These are phyloP conservation scores for Neurospora sp. DNA, from an alignment of 495 filamentous ascomycete genomes.

Conservation along the genomic window DNA sequence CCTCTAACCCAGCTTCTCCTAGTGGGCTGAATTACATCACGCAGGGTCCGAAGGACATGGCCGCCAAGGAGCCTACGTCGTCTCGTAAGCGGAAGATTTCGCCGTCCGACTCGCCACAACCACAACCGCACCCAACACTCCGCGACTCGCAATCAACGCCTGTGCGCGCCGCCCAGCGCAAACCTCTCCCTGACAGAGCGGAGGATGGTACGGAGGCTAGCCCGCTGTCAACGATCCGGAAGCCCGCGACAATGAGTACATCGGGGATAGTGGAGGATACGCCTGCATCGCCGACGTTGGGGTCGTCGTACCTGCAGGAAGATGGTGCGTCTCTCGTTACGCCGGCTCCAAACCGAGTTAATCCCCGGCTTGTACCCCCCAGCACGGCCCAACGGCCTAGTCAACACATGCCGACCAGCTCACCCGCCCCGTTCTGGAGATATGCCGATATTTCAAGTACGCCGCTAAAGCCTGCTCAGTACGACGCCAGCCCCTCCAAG, in stretches of 20 bases:
- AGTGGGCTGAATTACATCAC: slow-evolving; percentile 41
- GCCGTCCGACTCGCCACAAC: slow-evolving; percentile 38
- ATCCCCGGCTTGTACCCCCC: slow-evolving; percentile 76
- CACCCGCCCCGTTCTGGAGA: slow-evolving; percentile 96
- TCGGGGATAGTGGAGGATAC: slow-evolving; percentile 51
- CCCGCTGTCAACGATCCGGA: slow-evolving; percentile 41
- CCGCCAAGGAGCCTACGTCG: slow-evolving; percentile 29
- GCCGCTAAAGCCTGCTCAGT: slow-evolving; percentile 57
- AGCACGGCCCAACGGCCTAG: slow-evolving; percentile 84
- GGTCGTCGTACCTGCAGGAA: slow-evolving; percentile 49
- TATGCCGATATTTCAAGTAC: slow-evolving; percentile 70
- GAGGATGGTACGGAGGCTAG: slow-evolving; percentile 31
- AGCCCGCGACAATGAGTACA: slow-evolving; percentile 27
- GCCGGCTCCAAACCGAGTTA: slow-evolving; percentile 72
- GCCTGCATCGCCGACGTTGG: slow-evolving; percentile 58
- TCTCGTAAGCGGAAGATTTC: slow-evolving; percentile 43
- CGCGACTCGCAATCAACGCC: slow-evolving; percentile 43
- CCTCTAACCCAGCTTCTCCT: slow-evolving; percentile 48
- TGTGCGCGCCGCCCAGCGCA: slow-evolving; percentile 44
- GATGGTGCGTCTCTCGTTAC: slow-evolving; percentile 58
- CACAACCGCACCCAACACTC: slow-evolving; percentile 34
- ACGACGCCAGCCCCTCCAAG: slow-evolving; percentile 42
- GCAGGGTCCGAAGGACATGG: slow-evolving; percentile 37
- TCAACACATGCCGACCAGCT: slow-evolving; percentile 89
- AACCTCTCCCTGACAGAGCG: slow-evolving; percentile 30